Evolutionary conservation across 805 yeast species (phyloP).

Genomic region (Candida sithepensis): DNA sequence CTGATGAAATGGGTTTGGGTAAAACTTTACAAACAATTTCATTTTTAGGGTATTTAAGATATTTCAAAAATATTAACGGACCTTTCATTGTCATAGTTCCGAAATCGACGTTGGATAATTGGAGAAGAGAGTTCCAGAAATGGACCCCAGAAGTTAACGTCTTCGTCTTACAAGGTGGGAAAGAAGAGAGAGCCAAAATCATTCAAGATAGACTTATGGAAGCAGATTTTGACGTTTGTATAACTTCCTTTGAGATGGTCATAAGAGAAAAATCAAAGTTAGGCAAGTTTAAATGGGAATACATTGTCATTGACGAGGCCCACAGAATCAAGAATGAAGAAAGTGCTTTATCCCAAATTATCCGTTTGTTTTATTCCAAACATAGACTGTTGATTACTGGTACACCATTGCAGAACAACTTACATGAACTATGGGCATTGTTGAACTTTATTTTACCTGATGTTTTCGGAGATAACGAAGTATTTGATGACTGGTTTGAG

Average conservation of each 20-base stretch:
- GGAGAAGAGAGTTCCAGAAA: conserved; percentile 90
- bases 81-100: conserved; percentile 93
- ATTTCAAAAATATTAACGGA: conserved; percentile 73
- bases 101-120: conserved; percentile 91
- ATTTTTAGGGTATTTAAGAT: conserved; percentile 83
- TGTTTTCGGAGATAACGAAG: conserved; percentile 86
- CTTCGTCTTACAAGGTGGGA: conserved; percentile 82
- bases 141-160: conserved; percentile 96
- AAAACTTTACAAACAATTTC: conserved; percentile 94
- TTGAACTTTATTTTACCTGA: conserved; percentile 89
- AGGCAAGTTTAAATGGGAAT: conserved; percentile 88
- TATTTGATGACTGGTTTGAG: conserved; percentile 92
- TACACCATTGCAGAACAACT: conserved; percentile 90
- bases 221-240: conserved; percentile 83
- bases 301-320: conserved; percentile 92
- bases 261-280: conserved; percentile 80
- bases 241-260: conserved; percentile 92
- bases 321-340: conserved; percentile 96
- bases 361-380: conserved; percentile 80
- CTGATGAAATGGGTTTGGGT: conserved; percentile 98
- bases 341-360: conserved; percentile 86
- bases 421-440: conserved; percentile 96
- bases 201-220: conserved; percentile 57
- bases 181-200: conserved; percentile 67
- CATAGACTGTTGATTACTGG: conserved; percentile 89